Evolutionary conservation across 1,139 yeast species (phyloP), one percentile per base, ranked within the genome.

Genomic region (Scheffersomyces lignicola): DNA sequence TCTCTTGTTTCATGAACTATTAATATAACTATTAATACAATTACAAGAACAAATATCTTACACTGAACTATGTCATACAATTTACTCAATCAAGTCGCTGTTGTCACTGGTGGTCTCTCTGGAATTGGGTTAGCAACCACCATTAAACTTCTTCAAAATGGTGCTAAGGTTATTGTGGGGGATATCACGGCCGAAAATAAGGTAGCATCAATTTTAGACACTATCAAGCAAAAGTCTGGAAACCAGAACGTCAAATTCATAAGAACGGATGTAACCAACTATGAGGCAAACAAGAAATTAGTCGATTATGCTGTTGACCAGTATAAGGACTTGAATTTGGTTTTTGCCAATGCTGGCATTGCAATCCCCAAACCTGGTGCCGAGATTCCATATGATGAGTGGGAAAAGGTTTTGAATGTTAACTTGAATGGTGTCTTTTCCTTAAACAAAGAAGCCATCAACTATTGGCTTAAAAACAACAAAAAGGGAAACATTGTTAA

Each of bases 341-440:
- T 86, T 52, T 94, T 88, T 23, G 92, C 95, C 51, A 88, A 88
- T 58, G 96, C 96, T 16, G 96, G 96, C 42, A 78, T 84, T 29
- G 84, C 89, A 20, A 85, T 92, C 92, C 73, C 80, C 23, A 76
- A 78, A 13, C 68, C 79, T 38, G 88, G 83, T 35, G 75, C 69
- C 12, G 68, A 69, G 42, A 69, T 67, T 29, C 54, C 47, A 2
- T 60, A 58, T 58, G 76, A 76, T 8, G 44, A 45, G 44, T 85
- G 88, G 87, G 64, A 79, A 45, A 74, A 73, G 51, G 80, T 84
- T 37, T 68, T 86, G 42, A 79, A 83, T 55, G 69, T 81, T 43
- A 89, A 85, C 51, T 64, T 85, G 45, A 80, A 78, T 51, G 89
- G 92, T 17, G 85, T 82, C 18, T 85, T 80, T 66, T 83, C 82